These are phyloP conservation scores for Boletus nobilissimus DNA, from an alignment of 1,284 basidiomycete species.

Conservation along the genomic window DNA sequence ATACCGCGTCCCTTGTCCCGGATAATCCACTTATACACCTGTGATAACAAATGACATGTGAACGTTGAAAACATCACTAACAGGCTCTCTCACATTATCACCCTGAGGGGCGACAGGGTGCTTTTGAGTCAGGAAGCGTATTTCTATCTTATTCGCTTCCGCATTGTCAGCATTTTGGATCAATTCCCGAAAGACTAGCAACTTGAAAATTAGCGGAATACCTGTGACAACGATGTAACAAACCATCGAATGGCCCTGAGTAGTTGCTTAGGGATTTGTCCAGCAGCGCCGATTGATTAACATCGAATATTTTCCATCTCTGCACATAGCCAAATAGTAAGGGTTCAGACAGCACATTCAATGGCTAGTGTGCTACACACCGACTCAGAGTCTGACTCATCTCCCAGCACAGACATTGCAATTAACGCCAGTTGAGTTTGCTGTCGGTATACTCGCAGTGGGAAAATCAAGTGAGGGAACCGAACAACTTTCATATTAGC, in stretches of 20 bases:
- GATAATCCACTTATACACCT: background rate
- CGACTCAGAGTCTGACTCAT: too few relatives aligned
- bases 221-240: background rate
- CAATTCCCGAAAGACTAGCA: background rate
- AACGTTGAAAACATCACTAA: background rate
- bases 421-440: too few relatives aligned
- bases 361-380: too few relatives aligned
- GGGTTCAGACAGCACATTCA: too few relatives aligned
- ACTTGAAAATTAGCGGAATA: background rate
- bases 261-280: background rate
- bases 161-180: constrained; percentile 9
- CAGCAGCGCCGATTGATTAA: background rate
- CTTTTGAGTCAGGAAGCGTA: background rate
- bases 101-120: too few relatives aligned
- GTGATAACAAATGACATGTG: background rate
- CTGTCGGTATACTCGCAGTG: too few relatives aligned
- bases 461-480: too few relatives aligned
- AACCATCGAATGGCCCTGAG: background rate
- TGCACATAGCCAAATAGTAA: too few relatives aligned
- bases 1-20: background rate
- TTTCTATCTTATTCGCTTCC: background rate
- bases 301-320: background rate
- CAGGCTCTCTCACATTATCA: background rate
- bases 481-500: too few relatives aligned
- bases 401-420: too few relatives aligned